Conservation (phyloP, 2,329 filamentous ascomycete species). For the Albifimbria verrucaria region DNA sequence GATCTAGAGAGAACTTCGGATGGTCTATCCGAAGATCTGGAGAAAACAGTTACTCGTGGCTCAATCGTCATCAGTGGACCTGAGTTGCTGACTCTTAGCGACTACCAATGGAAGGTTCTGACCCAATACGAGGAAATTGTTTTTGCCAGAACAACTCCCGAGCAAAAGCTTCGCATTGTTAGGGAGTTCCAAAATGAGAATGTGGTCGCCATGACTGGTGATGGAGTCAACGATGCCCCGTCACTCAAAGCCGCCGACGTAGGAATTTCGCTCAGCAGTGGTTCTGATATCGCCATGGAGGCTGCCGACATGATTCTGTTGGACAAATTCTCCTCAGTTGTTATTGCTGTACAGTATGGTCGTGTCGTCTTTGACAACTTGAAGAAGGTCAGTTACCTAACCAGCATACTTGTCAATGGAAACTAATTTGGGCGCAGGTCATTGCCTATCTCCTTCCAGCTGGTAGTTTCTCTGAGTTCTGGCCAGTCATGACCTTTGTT, state of each 20-base stretch:
- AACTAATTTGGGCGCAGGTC: constrained; percentile 10
- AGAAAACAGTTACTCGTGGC: constrained; percentile 17
- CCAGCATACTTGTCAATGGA: no score
- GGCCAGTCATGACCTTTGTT: constrained; percentile 72
- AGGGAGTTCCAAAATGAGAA: constrained; percentile 64
- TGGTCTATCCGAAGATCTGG: background rate
- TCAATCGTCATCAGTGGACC: constrained; percentile 63
- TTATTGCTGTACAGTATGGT: constrained; percentile 69
- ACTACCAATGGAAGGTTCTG: constrained; percentile 66
- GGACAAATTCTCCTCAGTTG: constrained; percentile 68
- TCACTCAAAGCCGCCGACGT: constrained; percentile 78
- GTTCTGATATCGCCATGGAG: constrained; percentile 79
- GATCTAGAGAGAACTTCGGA: constrained; percentile 39
- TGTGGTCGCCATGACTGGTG: constrained; percentile 80
- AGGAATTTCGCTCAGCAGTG: constrained; percentile 76
- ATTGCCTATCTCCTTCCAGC: constrained; percentile 71
- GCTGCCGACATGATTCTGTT: constrained; percentile 80
- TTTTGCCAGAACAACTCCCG: constrained; percentile 72
- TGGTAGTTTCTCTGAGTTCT: constrained; percentile 71
- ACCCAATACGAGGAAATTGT: constrained; percentile 66
- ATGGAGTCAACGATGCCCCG: constrained; percentile 83
- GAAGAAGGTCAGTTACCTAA: constrained; percentile 58
- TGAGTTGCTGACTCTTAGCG: constrained; percentile 63
- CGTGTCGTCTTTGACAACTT: constrained; percentile 77
- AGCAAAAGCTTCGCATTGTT: constrained; percentile 79